Percentiles rank a stretch among this genome's conserved stretches.
Conservation (phyloP, 2,329 filamentous ascomycete genomes). For the Fusarium bulbicola region DNA sequence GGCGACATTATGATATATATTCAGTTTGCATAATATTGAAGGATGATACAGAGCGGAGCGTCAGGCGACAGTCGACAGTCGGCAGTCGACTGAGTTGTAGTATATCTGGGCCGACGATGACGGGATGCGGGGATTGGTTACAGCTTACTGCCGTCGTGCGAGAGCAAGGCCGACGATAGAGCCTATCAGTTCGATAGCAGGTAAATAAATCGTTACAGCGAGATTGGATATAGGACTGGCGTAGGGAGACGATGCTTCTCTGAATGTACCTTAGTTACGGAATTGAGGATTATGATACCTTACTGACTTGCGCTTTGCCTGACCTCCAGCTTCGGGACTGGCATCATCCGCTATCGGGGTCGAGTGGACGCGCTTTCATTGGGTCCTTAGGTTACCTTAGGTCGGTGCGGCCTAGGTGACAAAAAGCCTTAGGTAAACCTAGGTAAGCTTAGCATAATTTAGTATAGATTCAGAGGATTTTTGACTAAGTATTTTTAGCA, state of each 20-base stretch:
- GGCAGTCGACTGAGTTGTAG: constrained; percentile 30
- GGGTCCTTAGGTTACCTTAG: neutral
- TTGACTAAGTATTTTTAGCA: too few relatives aligned
- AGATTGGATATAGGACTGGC: neutral
- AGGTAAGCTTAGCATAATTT: too few relatives aligned
- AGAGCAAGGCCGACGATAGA: constrained; percentile 14
- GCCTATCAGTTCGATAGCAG: constrained; percentile 19
- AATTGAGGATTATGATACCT: neutral
- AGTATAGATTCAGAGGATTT: too few relatives aligned
- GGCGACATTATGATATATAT: constrained; percentile 37
- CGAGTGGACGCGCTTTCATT: neutral
- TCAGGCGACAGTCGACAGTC: constrained; percentile 34
- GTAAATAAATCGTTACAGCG: neutral
- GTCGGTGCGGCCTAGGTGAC: too few relatives aligned
- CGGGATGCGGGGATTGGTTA: constrained; percentile 36
- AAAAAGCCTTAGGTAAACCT: too few relatives aligned
- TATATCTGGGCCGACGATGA: constrained; percentile 36
- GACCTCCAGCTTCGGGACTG: neutral
- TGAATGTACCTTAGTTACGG: neutral
- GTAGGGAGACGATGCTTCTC: neutral
- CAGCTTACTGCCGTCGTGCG: constrained; percentile 31
- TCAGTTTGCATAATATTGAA: constrained; percentile 37
- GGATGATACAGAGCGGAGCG: neutral
- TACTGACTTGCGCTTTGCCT: neutral
- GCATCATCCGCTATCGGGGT: constrained; percentile 32